phyloP scores from a whole-genome alignment of 768 basidiomycete species.

The Hericium coralloides region DNA sequence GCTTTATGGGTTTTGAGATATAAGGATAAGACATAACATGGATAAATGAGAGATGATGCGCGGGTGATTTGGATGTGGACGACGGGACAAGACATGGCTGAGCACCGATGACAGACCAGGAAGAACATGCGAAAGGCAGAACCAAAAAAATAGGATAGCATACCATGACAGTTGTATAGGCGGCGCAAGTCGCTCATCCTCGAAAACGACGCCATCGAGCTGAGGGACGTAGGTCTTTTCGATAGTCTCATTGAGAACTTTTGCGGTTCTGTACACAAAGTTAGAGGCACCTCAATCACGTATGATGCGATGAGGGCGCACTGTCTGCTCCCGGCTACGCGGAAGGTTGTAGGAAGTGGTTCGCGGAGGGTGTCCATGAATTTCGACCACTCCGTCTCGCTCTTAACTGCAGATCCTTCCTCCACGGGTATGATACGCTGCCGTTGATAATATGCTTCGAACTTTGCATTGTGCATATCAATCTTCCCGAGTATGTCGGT shows the following conservation, averaged over 20 bases:
- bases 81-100: not conserved
- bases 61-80: not conserved
- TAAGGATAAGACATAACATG: not conserved
- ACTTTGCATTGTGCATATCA: constrained; percentile 65
- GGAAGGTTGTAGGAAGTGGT: constrained; percentile 89
- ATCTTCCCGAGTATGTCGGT: constrained; percentile 45
- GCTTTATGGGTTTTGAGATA: not conserved
- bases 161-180: constrained; percentile 85
- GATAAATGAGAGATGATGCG: not conserved
- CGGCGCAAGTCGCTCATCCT: constrained; percentile 65
- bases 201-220: constrained; percentile 64
- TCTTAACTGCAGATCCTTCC: constrained; percentile 16
- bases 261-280: constrained; percentile 40
- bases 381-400: constrained; percentile 52
- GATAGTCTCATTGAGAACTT: constrained; percentile 74
- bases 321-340: constrained; percentile 85
- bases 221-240: constrained; percentile 70
- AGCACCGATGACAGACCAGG: not conserved
- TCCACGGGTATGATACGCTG: constrained; percentile 52
- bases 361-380: constrained; percentile 58
- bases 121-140: not conserved
- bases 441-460: constrained; percentile 59
- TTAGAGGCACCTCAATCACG: constrained; percentile 9
- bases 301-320: constrained; percentile 24
- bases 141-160: constrained; percentile 6